Conservation (phyloP, 768 basidiomycete genomes). For the Trametes villosa region DNA sequence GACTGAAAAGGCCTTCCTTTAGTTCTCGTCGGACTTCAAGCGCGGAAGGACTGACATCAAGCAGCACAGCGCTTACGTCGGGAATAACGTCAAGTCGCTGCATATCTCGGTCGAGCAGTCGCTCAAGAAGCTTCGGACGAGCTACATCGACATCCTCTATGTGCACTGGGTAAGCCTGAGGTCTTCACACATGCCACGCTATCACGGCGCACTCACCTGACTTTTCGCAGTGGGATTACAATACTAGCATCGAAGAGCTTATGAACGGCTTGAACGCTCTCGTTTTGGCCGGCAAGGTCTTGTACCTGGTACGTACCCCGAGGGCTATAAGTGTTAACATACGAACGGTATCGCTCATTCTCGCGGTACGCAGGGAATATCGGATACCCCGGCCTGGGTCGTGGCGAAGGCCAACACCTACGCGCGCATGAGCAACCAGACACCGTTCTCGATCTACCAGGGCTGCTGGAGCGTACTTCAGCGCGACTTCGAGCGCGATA, state of each 20-base stretch:
- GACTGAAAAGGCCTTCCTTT: neutral
- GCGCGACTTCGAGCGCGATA: constrained; percentile 47
- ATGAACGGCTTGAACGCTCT: too few relatives aligned
- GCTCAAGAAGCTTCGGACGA: constrained; percentile 57
- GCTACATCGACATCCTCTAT: constrained; percentile 64
- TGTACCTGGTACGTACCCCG: neutral
- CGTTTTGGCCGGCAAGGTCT: neutral
- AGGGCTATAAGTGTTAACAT: neutral
- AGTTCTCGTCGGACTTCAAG: constrained; percentile 37
- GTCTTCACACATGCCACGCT: neutral
- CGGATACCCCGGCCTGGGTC: constrained; percentile 39
- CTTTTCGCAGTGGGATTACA: constrained; percentile 40
- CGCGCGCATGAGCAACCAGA: constrained; percentile 39
- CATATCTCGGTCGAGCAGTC: constrained; percentile 39
- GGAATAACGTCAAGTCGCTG: constrained; percentile 45
- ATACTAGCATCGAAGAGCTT: constrained; percentile 42
- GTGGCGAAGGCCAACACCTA: constrained; percentile 42
- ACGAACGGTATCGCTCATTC: neutral
- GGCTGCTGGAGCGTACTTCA: constrained; percentile 34
- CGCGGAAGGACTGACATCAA: constrained; percentile 23
- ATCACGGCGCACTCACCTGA: too few relatives aligned
- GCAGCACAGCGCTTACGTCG: constrained; percentile 45
- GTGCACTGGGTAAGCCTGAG: constrained; percentile 42
- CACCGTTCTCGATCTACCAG: constrained; percentile 47
- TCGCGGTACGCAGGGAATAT: too few relatives aligned